Conservation (phyloP, 192 early-diverging fungal species). For the Backusella australiensis region DNA sequence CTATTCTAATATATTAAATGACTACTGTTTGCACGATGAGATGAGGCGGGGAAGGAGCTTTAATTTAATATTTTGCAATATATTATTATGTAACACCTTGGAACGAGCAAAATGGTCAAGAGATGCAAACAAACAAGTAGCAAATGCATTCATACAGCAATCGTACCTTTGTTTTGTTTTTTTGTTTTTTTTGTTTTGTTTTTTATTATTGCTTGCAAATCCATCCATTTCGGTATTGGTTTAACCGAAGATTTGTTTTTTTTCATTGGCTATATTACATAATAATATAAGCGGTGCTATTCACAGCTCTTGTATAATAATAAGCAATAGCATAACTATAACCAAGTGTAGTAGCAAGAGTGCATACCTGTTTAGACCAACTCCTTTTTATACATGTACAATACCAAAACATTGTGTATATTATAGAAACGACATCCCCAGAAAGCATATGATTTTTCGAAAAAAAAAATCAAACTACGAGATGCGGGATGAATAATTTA, state of each 20-base stretch:
- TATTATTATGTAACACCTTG: neutral
- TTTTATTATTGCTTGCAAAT: neutral
- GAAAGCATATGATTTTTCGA: neutral
- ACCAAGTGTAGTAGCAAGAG: neutral
- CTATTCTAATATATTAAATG: neutral
- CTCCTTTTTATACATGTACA: neutral
- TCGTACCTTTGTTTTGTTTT: too few species aligned
- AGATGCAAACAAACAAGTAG: neutral
- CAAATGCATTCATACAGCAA: neutral
- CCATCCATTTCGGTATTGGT: neutral
- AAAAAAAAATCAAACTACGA: neutral
- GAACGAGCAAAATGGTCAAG: neutral
- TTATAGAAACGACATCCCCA: neutral
- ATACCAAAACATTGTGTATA: neutral
- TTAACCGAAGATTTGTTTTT: neutral
- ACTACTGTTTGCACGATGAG: neutral
- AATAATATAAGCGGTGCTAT: neutral
- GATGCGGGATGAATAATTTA: neutral
- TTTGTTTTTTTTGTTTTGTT: neutral
- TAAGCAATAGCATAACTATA: too few species aligned
- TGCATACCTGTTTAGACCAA: neutral
- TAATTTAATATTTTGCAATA: neutral
- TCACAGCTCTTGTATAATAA: neutral
- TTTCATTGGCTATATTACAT: neutral
- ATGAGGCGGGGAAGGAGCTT: neutral